Percentiles rank a stretch among this genome's conserved stretches.
phyloP scores from a whole-genome alignment of 192 early-diverging fungal genomes.

The Coemansia sp. region DNA sequence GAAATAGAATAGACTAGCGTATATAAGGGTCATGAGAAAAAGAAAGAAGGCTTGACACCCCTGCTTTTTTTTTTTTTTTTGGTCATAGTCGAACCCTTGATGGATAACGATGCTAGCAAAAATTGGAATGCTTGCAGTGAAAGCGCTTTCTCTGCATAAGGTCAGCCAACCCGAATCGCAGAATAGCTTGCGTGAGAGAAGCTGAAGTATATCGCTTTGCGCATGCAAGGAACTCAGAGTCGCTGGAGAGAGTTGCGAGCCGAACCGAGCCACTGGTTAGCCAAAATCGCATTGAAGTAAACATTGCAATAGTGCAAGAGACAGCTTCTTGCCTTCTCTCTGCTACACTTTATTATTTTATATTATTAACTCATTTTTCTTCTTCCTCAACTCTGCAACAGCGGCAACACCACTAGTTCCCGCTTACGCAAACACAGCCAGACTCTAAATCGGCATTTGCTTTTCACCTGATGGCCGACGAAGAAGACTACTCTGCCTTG shows the following conservation, averaged over 20 bases:
- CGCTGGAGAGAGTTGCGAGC: not conserved
- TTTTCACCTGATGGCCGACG: conserved; percentile 46
- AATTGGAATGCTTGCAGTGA: not conserved
- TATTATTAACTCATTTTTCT: not conserved
- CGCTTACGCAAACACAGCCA: too few relatives aligned
- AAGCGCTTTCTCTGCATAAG: not conserved
- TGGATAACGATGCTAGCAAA: not conserved
- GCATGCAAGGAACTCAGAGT: not conserved
- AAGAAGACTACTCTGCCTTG: conserved; percentile 77
- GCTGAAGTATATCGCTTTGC: not conserved
- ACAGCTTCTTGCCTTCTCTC: not conserved
- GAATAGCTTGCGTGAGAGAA: conserved; percentile 7
- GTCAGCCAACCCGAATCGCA: not conserved
- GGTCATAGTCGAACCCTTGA: not conserved
- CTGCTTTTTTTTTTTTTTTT: not conserved
- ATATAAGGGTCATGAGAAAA: not conserved
- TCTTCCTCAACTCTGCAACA: not conserved
- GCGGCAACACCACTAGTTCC: too few relatives aligned
- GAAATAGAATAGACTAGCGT: conserved; percentile 1
- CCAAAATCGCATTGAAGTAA: not conserved
- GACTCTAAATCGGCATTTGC: not conserved
- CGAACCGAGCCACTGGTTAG: not conserved
- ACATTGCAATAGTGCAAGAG: not conserved
- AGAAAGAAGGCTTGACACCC: not conserved
- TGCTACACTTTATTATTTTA: conserved; percentile 4